Base-by-base conservation (phyloP, 495 filamentous ascomycete species). In the Podospora pseudoanserina region DNA sequence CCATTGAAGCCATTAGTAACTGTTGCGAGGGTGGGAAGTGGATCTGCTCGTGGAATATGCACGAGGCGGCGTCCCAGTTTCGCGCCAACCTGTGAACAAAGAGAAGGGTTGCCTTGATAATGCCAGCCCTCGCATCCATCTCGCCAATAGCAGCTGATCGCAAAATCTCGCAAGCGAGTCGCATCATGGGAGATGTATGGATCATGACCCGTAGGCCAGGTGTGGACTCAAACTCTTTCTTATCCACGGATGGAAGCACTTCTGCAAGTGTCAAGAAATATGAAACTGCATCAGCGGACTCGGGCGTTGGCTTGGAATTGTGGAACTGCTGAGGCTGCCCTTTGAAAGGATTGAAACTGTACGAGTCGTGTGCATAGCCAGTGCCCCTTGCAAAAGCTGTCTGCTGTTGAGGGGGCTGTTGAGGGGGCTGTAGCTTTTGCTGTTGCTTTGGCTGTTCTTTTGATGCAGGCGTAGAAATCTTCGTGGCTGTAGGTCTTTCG, bases 321-420 rank as follows among this genome's bases (percentile, higher is more conserved):
- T 26, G 39, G n/a, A 26, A 3, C 1, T 60, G n/a, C n/a, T 23
- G 39, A 13, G 15, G 39, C 23, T 23, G 23, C 23, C 23, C 23
- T 23, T 23, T 23, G 23, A 23, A 23, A 23, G 39, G 15, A 16
- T 13, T 49, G 0, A 6, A 13, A 0, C 53, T 11, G 58, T 57
- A 2, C 68, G n/a, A 44, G 23, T 3, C 67, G 23, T 23, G 23
- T 66, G 1, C 73, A 55, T 76, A 76, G 4, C 74, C 74, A 9
- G 68, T 73, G 16, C 75, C 75, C 60, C 70, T 72, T 2, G 71
- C 65, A 60, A 30, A 57, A 27, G 60, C 9, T 30, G 1, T 53
- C 61, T 11, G 7, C 2, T 49, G 39, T 11, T 49, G 39, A 18
- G 2, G 2, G 2, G 39, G 39, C 2, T 11, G 39, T 49, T 49